Evolutionary conservation across 2,329 filamentous ascomycete genomes (phyloP).

Genomic region (Ceratocystis alfenasii): DNA sequence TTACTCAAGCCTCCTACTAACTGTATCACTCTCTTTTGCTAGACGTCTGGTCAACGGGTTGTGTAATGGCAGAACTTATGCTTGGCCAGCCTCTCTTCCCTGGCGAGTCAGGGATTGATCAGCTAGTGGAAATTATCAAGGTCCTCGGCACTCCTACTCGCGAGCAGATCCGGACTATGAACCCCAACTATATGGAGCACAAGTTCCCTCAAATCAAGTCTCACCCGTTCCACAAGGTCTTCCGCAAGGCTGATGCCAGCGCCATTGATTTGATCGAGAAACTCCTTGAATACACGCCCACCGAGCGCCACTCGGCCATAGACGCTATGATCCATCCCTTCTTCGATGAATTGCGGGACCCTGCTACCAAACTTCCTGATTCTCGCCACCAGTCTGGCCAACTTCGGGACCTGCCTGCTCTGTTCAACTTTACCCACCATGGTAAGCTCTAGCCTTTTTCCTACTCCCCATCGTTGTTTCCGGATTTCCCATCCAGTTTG

Average conservation of each 20-base stretch:
- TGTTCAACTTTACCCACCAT: slow-evolving; percentile 90
- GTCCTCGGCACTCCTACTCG: slow-evolving; percentile 91
- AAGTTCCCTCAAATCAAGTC: slow-evolving; percentile 99
- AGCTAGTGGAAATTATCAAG: slow-evolving; percentile 98
- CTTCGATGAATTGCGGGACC: slow-evolving; percentile 92
- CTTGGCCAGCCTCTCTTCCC: slow-evolving; percentile 95
- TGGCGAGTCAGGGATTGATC: slow-evolving; percentile 95
- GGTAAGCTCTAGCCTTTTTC: slow-evolving; percentile 47
- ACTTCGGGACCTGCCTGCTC: slow-evolving; percentile 66
- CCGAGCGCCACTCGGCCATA: slow-evolving; percentile 81
- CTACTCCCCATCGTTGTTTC: not conserved
- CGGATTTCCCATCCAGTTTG: slow-evolving; percentile 8
- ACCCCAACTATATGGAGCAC: slow-evolving; percentile 99
- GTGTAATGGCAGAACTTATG: slow-evolving; percentile 99
- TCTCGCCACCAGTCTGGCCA: slow-evolving; percentile 78
- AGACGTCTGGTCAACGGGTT: slow-evolving; percentile 99
- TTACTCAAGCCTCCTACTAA: not conserved
- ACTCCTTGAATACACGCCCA: slow-evolving; percentile 92
- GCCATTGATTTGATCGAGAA: slow-evolving; percentile 92
- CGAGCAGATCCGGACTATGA: slow-evolving; percentile 99
- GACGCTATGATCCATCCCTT: slow-evolving; percentile 98
- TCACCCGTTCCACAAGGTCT: slow-evolving; percentile 97
- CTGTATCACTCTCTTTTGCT: slow-evolving; percentile 55
- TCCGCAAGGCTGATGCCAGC: slow-evolving; percentile 85
- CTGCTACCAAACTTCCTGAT: slow-evolving; percentile 81